Percentiles rank a stretch among this genome's conserved stretches.
Conservation (phyloP, 108 stramenopile species). For the Fragilaria radians region DNA sequence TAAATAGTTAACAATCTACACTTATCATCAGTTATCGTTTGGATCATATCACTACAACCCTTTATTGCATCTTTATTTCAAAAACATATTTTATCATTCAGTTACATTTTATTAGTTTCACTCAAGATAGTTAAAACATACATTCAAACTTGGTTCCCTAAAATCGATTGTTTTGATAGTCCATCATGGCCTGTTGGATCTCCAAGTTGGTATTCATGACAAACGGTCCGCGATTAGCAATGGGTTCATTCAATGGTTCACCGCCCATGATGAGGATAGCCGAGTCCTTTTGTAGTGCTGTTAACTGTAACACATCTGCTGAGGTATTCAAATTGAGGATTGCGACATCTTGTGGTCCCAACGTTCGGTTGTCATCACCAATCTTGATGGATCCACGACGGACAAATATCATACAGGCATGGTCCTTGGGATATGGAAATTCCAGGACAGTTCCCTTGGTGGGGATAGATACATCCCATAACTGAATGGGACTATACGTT, state of each 20-base stretch:
- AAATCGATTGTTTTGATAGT: constrained; percentile 53
- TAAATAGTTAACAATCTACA: no score
- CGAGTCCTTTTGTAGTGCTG: constrained; percentile 36
- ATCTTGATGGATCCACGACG: constrained; percentile 52
- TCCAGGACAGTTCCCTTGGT: constrained; percentile 40
- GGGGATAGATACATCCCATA: constrained; percentile 68
- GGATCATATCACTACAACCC: no score
- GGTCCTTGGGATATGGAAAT: constrained; percentile 53
- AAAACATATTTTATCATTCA: no score
- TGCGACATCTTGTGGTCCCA: constrained; percentile 77
- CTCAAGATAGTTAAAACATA: no score
- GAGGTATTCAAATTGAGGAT: constrained; percentile 44
- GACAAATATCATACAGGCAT: constrained; percentile 76
- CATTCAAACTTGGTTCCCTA: neutral
- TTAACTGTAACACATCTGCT: constrained; percentile 38
- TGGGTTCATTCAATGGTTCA: constrained; percentile 74
- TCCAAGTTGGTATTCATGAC: constrained; percentile 91
- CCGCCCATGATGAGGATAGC: constrained; percentile 75
- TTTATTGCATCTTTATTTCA: no score
- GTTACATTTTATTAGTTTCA: no score
- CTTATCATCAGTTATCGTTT: no score
- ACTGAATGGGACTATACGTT: constrained; percentile 72
- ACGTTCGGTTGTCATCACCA: constrained; percentile 17
- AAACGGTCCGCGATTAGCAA: constrained; percentile 89
- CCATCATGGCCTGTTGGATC: constrained; percentile 69